Base-by-base conservation (phyloP, 345 rosid species). In the Euclidium syriacum region DNA sequence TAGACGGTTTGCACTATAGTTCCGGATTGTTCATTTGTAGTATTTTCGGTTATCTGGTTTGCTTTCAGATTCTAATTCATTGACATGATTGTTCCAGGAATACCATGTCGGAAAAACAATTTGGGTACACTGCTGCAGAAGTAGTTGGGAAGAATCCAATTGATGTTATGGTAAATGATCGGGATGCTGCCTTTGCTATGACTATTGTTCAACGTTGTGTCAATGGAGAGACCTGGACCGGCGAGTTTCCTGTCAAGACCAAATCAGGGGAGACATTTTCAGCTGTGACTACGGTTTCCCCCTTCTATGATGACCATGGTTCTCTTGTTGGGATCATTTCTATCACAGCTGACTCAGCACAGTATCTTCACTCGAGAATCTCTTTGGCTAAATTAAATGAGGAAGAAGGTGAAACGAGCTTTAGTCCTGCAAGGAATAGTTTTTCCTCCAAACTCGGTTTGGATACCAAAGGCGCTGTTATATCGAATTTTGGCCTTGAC, bases 161-260 rank as follows among this genome's bases (percentile, higher is more conserved):
- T 71, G 81, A 81, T 59, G 73, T 87, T 67, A 73, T 87, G 35
- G 48, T 69, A 14, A 89, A 81, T 74, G 69, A 78, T 36, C 71
- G 36, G 48, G 95, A 87, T 76, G 65, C 24, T 59, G 44, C 33
- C 0, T 34, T 81, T 10, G 95, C 80, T 1, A 63, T 70, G 15
- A 54, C 49, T 50, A 80, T 87, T 10, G 55, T 81, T 35, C 43
- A 53, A 5, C 76, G 80, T 8, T 77, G 79, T 10, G 53, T 19
- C 3, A 53, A n/a, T 72, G 95, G 95, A 35, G 87, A 83, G 78
- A 75, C 70, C 33, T 87, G 91, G 91, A 77, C 83, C 0, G 95
- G 95, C 19, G 80, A 80, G 72, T 78, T 85, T 68, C 89, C 91
- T 0, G 77, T 80, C 14, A 87, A 74, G 83, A 85, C 67, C 70